These are phyloP conservation scores for Omphalotus olearius DNA, from an alignment of 1,284 basidiomycete species.

Conservation along the genomic window DNA sequence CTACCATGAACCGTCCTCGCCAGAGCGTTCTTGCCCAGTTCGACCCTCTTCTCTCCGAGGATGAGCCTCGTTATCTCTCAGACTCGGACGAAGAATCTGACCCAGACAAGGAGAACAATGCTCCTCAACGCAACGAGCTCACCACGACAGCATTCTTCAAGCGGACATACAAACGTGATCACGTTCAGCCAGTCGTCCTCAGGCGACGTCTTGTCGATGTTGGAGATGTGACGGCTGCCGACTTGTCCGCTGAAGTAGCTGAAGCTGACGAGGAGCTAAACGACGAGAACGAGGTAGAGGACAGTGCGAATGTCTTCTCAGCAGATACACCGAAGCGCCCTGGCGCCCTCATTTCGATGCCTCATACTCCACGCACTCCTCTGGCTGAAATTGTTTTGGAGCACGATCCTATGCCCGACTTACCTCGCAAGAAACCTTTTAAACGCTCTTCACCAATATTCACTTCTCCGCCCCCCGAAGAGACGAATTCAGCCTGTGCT, in stretches of 20 bases:
- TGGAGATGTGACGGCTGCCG: conserved; percentile 42
- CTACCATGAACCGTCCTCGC: conserved; percentile 31
- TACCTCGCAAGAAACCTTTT: conserved; percentile 27
- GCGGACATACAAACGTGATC: conserved; percentile 31
- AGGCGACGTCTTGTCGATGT: conserved; percentile 55
- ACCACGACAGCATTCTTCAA: conserved; percentile 48
- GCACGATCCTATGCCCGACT: conserved; percentile 24
- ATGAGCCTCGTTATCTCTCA: conserved; percentile 15
- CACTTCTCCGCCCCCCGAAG: conserved; percentile 16
- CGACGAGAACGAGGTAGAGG: conserved; percentile 22
- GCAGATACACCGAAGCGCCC: conserved; percentile 20
- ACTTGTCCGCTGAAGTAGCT: conserved; percentile 27
- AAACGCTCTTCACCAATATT: conserved; percentile 16
- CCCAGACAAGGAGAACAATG: conserved; percentile 60
- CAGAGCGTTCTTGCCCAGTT: conserved; percentile 52
- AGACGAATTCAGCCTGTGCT: conserved; percentile 7
- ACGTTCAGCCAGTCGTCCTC: conserved; percentile 31
- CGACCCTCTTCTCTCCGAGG: conserved; percentile 41
- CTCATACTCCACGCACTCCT: conserved; percentile 29
- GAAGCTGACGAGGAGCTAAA: conserved; percentile 25
- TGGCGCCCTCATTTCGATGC: background rate
- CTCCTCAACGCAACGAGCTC: conserved; percentile 29
- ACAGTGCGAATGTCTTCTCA: conserved; percentile 2
- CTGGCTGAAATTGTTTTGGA: conserved; percentile 30
- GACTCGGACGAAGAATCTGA: conserved; percentile 27